Conservation (phyloP, 2,329 filamentous ascomycete genomes). For the Ophiostoma sp. region DNA sequence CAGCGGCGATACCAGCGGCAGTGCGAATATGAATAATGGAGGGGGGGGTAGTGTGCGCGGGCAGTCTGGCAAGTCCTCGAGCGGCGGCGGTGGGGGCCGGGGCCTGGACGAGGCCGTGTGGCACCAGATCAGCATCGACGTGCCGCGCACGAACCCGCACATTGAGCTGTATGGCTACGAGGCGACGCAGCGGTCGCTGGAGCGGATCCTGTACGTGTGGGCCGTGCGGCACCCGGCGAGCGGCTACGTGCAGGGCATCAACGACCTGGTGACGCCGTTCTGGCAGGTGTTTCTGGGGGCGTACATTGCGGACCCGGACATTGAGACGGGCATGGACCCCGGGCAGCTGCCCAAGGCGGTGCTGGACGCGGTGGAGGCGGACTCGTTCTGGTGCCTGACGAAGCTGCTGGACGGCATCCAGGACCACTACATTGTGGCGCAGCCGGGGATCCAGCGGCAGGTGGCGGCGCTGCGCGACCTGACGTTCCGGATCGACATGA, state of each 20-base stretch:
- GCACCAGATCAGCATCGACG: slow-evolving; percentile 99
- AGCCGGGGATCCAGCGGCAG: slow-evolving; percentile 93
- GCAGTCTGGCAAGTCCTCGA: slow-evolving; percentile 20
- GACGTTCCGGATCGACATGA: slow-evolving; percentile 80
- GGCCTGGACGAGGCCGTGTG: slow-evolving; percentile 90
- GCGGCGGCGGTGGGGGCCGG: slow-evolving; percentile 12
- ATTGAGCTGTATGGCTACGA: slow-evolving; percentile 93
- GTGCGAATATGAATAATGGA: not conserved
- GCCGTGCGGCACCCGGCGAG: slow-evolving; percentile 95
- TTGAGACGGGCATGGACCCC: slow-evolving; percentile 93
- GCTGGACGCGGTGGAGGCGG: slow-evolving; percentile 91
- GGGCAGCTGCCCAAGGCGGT: slow-evolving; percentile 87
- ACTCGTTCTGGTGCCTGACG: slow-evolving; percentile 97
- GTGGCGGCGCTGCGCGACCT: slow-evolving; percentile 84
- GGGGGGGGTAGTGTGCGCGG: not conserved
- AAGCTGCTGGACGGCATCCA: slow-evolving; percentile 98
- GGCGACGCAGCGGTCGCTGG: slow-evolving; percentile 87
- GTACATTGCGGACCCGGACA: slow-evolving; percentile 90
- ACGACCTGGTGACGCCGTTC: slow-evolving; percentile 94
- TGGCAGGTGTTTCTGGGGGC: slow-evolving; percentile 95
- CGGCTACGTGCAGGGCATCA: slow-evolving; percentile 97
- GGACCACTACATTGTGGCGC: slow-evolving; percentile 97
- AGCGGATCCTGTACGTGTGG: slow-evolving; percentile 95
- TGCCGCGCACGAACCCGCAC: slow-evolving; percentile 92
- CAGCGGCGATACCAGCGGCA: slow-evolving; percentile 35